Evolutionary conservation across 2,329 filamentous ascomycete genomes (phyloP), one percentile per base, ranked within the genome.

Genomic region (Capronia americana): DNA sequence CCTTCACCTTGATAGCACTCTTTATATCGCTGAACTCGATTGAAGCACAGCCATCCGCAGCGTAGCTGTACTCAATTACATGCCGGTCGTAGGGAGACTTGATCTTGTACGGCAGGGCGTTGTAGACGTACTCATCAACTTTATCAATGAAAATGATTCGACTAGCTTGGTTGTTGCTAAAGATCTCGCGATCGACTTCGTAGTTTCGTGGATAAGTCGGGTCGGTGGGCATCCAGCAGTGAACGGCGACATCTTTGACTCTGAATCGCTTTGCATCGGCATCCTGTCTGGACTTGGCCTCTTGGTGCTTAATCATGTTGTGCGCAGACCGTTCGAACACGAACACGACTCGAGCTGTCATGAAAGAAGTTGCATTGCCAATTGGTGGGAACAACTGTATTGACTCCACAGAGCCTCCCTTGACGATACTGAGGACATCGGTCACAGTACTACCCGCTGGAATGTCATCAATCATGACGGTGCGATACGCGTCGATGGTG

Each of bases 391-490:
- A 57, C 44, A 72, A 57, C 61, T 72, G 61, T 30, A 73, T 63
- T 8, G 69, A 71, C 55, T 73, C 69, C 11, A 72, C 7, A 7
- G 68, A 41, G 26, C 71, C 71, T 28, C 70, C 67, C 50, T 60
- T 64, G 46, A 71, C 61, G 10, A 68, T 38, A 11, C 20, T 53
- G 11, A 73, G 67, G 26, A 72, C 61, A 26, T 72, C 70, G 28
- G 63, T 50, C 23, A 63, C 53, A 26, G 64, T 66, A 30, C 67
- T 67, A 28, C 60, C 65, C 2, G 65, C 30, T 3, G 71, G 71
- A 58, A 73, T 73, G 28, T 63, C 56, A 46, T 73, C 69, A 20
- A 73, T 65, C 71, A 72, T 72, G 56, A 73, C 70, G 20, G 71
- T 73, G 24, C 71, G 71, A 61, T 67, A 72, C 11, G 66, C 51